Evolutionary conservation across 768 basidiomycete genomes (phyloP).

Genomic region (Trametes elegans): DNA sequence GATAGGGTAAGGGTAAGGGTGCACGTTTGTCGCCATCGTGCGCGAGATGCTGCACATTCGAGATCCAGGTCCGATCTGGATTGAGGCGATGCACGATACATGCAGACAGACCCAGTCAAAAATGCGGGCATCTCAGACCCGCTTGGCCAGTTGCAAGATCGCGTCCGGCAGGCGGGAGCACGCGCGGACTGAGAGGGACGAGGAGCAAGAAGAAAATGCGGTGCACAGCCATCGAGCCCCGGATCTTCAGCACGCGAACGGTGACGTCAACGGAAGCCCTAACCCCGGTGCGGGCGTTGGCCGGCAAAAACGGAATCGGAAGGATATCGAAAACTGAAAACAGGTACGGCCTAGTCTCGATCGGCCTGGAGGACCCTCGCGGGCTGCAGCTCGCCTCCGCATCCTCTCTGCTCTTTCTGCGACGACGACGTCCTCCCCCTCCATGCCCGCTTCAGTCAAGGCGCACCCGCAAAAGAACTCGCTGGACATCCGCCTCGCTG

Average conservation of each 20-base stretch:
- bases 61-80: no score
- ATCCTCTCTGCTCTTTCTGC: neutral
- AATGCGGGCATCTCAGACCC: no score
- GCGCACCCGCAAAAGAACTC: slow-evolving; percentile 35
- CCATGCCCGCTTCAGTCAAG: slow-evolving; percentile 14
- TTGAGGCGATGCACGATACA: no score
- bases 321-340: slow-evolving; percentile 5
- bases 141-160: no score
- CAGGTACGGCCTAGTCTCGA: slow-evolving; percentile 5
- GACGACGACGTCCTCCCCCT: slow-evolving; percentile 3
- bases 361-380: slow-evolving; percentile 13
- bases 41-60: no score
- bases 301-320: neutral
- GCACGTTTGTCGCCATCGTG: no score
- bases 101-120: no score
- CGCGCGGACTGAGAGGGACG: no score
- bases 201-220: neutral
- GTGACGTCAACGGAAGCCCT: slow-evolving; percentile 8
- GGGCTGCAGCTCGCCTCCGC: neutral
- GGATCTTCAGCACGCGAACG: neutral
- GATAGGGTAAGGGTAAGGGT: no score
- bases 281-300: neutral
- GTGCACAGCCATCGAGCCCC: slow-evolving; percentile 2
- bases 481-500: slow-evolving; percentile 48
- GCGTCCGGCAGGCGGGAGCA: no score